Conservation (phyloP, 2,329 filamentous ascomycete genomes). For the Atkinsonella texensis region DNA sequence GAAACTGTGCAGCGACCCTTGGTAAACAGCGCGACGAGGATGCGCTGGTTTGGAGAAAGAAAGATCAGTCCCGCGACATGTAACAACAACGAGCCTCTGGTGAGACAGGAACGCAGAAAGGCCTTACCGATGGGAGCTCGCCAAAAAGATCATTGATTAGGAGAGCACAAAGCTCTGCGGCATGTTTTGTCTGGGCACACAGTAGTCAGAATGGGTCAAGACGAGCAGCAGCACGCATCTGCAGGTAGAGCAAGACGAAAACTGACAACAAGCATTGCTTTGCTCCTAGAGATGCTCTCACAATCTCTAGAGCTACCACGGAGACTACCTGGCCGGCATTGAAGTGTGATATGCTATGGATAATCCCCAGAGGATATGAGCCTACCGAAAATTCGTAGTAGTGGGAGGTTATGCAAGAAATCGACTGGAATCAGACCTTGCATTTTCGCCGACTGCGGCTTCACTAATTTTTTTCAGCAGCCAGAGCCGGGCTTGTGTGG, state of each 20-base stretch:
- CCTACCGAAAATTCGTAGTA: background rate
- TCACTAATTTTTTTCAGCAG: conserved; percentile 14
- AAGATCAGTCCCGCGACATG: conserved; percentile 16
- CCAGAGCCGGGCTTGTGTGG: conserved; percentile 2
- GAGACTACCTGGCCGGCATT: conserved; percentile 59
- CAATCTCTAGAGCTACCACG: conserved; percentile 64
- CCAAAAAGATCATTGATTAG: conserved; percentile 84
- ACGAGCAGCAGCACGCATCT: background rate
- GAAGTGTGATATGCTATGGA: conserved; percentile 18
- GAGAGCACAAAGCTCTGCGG: conserved; percentile 80
- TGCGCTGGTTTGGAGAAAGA: conserved; percentile 47
- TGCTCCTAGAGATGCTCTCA: conserved; percentile 66
- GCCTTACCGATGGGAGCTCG: conserved; percentile 72
- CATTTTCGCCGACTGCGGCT: background rate
- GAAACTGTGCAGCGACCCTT: conserved; percentile 64
- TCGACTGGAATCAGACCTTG: background rate
- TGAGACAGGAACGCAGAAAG: conserved; percentile 3
- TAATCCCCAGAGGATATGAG: background rate
- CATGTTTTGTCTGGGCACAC: conserved; percentile 50
- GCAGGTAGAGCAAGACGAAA: conserved; percentile 7
- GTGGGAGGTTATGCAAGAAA: background rate
- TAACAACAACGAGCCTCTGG: background rate
- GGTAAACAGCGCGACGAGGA: conserved; percentile 67
- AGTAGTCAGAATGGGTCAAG: conserved; percentile 12
- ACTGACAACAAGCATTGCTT: conserved; percentile 45